These are phyloP conservation scores for Colletotrichum cereale DNA, from an alignment of 2,329 filamentous ascomycete species.

Conservation along the genomic window DNA sequence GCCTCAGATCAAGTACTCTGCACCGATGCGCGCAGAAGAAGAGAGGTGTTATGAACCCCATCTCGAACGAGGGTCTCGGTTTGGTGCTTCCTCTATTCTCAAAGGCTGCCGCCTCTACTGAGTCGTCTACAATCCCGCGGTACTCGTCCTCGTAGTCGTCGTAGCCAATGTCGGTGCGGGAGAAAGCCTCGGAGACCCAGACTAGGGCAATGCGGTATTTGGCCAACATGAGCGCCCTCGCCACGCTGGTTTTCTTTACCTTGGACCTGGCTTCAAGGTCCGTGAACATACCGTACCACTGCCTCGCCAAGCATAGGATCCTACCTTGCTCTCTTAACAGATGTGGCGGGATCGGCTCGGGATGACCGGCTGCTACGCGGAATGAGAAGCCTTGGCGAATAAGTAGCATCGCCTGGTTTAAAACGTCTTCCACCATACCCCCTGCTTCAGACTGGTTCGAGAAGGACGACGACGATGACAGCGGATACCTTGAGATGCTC, in stretches of 20 bases:
- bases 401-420: slow-evolving; percentile 47
- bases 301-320: background rate
- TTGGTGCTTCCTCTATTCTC: background rate
- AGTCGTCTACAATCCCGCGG: slow-evolving; percentile 51
- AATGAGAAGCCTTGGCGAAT: slow-evolving; percentile 46
- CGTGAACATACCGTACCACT: slow-evolving; percentile 43
- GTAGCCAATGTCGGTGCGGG: slow-evolving; percentile 48
- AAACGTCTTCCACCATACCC: slow-evolving; percentile 46
- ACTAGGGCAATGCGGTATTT: slow-evolving; percentile 6
- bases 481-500: background rate
- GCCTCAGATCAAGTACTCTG: slow-evolving; percentile 50
- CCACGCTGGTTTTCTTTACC: background rate
- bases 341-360: slow-evolving; percentile 29
- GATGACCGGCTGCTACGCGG: slow-evolving; percentile 40
- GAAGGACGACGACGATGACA: slow-evolving; percentile 10
- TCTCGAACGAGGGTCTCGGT: slow-evolving; percentile 20
- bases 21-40: slow-evolving; percentile 23
- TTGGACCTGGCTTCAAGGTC: slow-evolving; percentile 10
- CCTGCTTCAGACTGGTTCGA: slow-evolving; percentile 46
- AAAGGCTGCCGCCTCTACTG: slow-evolving; percentile 20
- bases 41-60: slow-evolving; percentile 20
- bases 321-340: slow-evolving; percentile 32
- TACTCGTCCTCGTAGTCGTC: slow-evolving; percentile 52
- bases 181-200: slow-evolving; percentile 18
- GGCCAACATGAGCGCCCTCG: slow-evolving; percentile 10